Evolutionary conservation across 345 rosid genomes (phyloP), one percentile per base, ranked within the genome.

Genomic region (Gossypium bickii): DNA sequence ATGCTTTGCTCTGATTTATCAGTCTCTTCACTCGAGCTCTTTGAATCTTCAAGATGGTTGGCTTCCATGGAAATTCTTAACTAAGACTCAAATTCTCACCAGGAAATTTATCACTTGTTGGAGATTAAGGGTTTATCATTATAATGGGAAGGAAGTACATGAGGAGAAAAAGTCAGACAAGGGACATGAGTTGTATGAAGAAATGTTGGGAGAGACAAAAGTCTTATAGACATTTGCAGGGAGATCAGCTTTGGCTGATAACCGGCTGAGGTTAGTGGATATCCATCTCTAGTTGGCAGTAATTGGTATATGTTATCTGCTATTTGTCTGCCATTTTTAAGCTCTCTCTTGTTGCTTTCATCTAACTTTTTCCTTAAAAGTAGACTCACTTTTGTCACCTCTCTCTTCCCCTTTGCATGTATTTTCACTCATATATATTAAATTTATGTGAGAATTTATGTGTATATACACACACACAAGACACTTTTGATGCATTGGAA

Each of bases 1-100:
- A 44, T 56, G 9, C 52, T 52, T 25, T 70, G 79, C 60, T 75
- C 78, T 7, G 78, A 76, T 81, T 70, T 74, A 67, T 80, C 84
- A 7, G 75, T 71, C 43, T 81, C 86, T 16, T 81, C 82, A 56
- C 83, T 81, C 15, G 80, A 79, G 73, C 78, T 75, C 69, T 84
- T 84, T 20, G 82, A 77, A 47, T 70, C 80, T 1, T 77, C 76
- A 3, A 63, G 57, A 41, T 56, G 74, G 78, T 79, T 77, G 72
- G 80, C 67, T 71, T 81, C 84, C 87, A 84, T 84, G 55, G 51
- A 20, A 70, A 68, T 22, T 24, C 2, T 64, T 17, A 17, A 68
- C 4, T 48, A 67, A 12, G 2, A 49, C 72, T 18, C 15, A 41
- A 52, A 24, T 8, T 13, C 44, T 41, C 49, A n/a, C 49, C 25